These are phyloP conservation scores for Arctium lappa DNA, from an alignment of 129 eudicot genomes.

Conservation along the genomic window DNA sequence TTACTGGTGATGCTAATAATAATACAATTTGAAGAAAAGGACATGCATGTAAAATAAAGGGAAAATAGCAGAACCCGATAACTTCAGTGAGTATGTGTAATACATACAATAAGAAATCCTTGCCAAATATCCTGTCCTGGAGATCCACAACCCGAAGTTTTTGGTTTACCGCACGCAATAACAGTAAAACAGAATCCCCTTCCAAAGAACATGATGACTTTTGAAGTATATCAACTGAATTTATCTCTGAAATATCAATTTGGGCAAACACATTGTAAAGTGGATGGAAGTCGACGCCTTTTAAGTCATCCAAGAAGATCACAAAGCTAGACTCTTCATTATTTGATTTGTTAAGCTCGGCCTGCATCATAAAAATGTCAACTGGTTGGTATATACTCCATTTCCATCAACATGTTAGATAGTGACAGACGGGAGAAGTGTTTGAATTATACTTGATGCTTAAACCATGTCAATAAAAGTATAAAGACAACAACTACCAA, in stretches of 20 bases:
- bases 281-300: conserved; percentile 66
- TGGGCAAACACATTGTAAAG: conserved; percentile 47
- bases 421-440: neutral
- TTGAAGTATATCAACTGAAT: conserved; percentile 78
- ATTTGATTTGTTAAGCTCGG: conserved; percentile 53
- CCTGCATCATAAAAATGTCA: conserved; percentile 41
- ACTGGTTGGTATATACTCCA: neutral
- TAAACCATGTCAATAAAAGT: neutral
- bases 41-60: neutral
- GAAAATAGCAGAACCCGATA: neutral
- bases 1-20: neutral
- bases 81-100: conserved; percentile 10
- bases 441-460: neutral
- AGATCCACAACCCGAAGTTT: conserved; percentile 80
- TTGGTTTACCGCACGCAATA: conserved; percentile 60
- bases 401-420: neutral
- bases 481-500: neutral
- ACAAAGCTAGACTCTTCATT: conserved; percentile 51
- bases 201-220: conserved; percentile 61
- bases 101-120: conserved; percentile 78
- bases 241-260: conserved; percentile 68
- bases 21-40: neutral
- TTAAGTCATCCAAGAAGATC: conserved; percentile 61
- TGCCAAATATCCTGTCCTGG: conserved; percentile 67
- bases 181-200: conserved; percentile 57